Evolutionary conservation across 2,329 filamentous ascomycete species (phyloP).

Genomic region (Tolypocladium pustulatum): DNA sequence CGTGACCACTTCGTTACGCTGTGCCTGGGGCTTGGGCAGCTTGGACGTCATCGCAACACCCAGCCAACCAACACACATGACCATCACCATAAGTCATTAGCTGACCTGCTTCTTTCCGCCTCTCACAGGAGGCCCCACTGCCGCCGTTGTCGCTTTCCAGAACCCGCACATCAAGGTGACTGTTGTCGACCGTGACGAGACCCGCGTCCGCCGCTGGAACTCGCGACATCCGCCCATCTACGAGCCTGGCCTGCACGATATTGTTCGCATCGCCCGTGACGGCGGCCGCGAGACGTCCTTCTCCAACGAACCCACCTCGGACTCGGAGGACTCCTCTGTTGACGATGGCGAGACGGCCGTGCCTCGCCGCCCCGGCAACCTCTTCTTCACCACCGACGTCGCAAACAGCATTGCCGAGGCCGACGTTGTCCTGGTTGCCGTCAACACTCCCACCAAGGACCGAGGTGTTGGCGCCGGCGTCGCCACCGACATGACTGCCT

Average conservation of each 20-base stretch:
- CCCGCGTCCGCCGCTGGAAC: conserved; percentile 62
- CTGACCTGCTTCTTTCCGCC: conserved; percentile 1
- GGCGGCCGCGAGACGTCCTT: conserved; percentile 36
- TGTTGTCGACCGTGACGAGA: conserved; percentile 60
- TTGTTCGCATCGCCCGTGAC: conserved; percentile 55
- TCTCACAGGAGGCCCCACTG: conserved; percentile 57
- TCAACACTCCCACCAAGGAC: conserved; percentile 71
- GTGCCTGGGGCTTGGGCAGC: background rate
- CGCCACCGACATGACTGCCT: conserved; percentile 61
- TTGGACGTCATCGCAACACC: background rate
- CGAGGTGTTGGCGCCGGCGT: conserved; percentile 58
- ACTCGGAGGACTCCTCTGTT: conserved; percentile 18
- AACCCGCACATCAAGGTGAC: conserved; percentile 62
- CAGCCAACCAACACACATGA: background rate
- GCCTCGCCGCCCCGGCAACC: conserved; percentile 46
- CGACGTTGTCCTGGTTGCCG: conserved; percentile 64
- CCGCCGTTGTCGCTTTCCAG: conserved; percentile 62
- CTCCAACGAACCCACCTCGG: conserved; percentile 22
- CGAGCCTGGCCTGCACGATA: conserved; percentile 59
- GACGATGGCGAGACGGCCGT: conserved; percentile 22
- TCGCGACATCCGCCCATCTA: conserved; percentile 64
- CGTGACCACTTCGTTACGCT: background rate
- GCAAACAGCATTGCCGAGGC: conserved; percentile 51
- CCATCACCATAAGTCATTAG: background rate
- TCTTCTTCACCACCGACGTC: conserved; percentile 64